Percentiles rank a stretch among this genome's conserved stretches.
Evolutionary conservation across 805 yeast species (phyloP).

Genomic region (Jamesozyma hellenica): DNA sequence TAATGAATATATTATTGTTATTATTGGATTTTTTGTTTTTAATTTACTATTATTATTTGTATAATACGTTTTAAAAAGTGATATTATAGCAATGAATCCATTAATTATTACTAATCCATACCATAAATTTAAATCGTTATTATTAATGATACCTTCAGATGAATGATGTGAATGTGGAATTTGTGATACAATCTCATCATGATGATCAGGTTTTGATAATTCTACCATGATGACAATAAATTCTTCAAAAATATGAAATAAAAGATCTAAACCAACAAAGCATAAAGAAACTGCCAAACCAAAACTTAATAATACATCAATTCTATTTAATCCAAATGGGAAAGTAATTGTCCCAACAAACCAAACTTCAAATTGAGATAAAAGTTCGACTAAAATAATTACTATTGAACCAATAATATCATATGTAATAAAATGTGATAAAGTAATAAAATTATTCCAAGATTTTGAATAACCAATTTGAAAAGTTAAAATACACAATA

Average conservation of each 20-base stretch:
- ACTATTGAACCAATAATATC: constrained; percentile 72
- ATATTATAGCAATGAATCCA: constrained; percentile 15
- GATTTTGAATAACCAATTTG: constrained; percentile 47
- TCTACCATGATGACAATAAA: constrained; percentile 35
- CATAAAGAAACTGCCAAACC: constrained; percentile 75
- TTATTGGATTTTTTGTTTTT: constrained; percentile 27
- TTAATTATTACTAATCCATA: constrained; percentile 15
- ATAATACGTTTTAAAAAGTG: constrained; percentile 20
- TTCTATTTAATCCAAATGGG: constrained; percentile 90
- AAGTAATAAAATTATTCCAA: constrained; percentile 54
- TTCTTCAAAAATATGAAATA: constrained; percentile 83
- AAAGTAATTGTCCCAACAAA: constrained; percentile 65
- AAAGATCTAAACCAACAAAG: constrained; percentile 83
- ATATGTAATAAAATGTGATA: constrained; percentile 80
- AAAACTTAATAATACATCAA: constrained; percentile 80
- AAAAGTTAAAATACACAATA: constrained; percentile 47
- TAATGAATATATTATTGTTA: constrained; percentile 23
- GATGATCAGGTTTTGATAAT: constrained; percentile 15
- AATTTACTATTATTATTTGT: constrained; percentile 22
- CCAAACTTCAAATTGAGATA: constrained; percentile 94
- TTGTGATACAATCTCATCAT: constrained; percentile 25
- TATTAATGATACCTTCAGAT: neutral
- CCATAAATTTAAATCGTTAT: constrained; percentile 18
- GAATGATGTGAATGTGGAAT: constrained; percentile 28
- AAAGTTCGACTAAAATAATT: constrained; percentile 60